Evolutionary conservation across 345 rosid genomes (phyloP).

Genomic region (Geranium brycei): DNA sequence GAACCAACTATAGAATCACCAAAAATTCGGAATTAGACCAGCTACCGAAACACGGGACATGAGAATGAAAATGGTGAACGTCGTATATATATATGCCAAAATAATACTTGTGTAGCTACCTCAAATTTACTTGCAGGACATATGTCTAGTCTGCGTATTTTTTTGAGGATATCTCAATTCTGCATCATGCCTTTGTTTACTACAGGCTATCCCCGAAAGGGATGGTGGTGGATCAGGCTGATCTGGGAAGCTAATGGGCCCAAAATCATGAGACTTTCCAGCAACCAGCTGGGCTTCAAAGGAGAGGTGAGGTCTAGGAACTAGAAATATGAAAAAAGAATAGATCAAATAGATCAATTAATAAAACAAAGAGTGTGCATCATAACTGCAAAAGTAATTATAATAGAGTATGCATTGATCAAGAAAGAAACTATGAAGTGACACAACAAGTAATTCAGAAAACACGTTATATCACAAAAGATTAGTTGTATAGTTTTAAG

Average conservation of each 20-base stretch:
- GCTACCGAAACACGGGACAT: too few species aligned
- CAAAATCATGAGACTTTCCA: conserved; percentile 79
- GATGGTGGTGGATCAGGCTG: conserved; percentile 52
- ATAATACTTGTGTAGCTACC: conserved; percentile 24
- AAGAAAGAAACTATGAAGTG: background rate
- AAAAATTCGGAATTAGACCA: background rate
- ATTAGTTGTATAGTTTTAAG: background rate
- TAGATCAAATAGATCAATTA: conserved; percentile 3
- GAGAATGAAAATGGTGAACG: background rate
- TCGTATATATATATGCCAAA: background rate
- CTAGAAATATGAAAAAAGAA: conserved; percentile 28
- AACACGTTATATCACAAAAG: background rate
- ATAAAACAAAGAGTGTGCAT: background rate
- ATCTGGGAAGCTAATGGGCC: conserved; percentile 58
- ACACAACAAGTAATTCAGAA: too few species aligned
- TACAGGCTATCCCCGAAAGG: conserved; percentile 33
- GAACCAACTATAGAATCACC: background rate
- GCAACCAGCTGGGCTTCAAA: conserved; percentile 98
- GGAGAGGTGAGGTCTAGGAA: conserved; percentile 90
- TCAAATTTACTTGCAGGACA: conserved; percentile 72
- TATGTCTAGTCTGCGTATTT: conserved; percentile 78
- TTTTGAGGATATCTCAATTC: conserved; percentile 76
- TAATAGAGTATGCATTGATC: too few species aligned
- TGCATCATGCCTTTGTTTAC: conserved; percentile 77
- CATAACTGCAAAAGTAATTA: background rate